These are phyloP conservation scores for Scutellaria minor DNA, from an alignment of 257 asterid species.

Conservation along the genomic window DNA sequence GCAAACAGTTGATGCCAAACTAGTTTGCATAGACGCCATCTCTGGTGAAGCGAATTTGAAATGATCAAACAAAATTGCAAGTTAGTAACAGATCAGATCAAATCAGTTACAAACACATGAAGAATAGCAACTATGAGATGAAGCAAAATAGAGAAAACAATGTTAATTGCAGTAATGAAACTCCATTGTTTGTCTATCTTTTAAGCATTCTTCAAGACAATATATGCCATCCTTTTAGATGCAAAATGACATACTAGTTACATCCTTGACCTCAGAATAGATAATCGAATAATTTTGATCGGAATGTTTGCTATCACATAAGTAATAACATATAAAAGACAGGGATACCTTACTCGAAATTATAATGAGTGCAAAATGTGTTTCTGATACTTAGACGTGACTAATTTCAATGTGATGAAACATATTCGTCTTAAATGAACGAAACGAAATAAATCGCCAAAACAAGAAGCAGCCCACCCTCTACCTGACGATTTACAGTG, in stretches of 20 bases:
- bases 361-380: neutral
- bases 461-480: neutral
- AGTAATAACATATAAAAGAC: neutral
- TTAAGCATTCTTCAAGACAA: neutral
- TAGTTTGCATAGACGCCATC: constrained; percentile 81
- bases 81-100: neutral
- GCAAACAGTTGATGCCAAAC: constrained; percentile 68
- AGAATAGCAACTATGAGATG: neutral
- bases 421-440: neutral
- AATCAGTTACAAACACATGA: neutral
- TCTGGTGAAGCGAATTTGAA: constrained; percentile 14
- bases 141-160: neutral
- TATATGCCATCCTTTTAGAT: neutral
- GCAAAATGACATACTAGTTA: neutral
- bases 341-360: constrained; percentile 9
- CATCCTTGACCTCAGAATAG: neutral
- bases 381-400: neutral
- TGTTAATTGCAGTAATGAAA: neutral
- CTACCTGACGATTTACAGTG: neutral
- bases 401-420: too few species aligned
- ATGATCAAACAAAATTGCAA: constrained; percentile 1
- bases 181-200: neutral
- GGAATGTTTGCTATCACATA: neutral
- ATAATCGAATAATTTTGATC: neutral
- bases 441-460: neutral